Conservation (phyloP, 176 grass and related monocot genomes). For the Rhynchospora breviuscula region DNA sequence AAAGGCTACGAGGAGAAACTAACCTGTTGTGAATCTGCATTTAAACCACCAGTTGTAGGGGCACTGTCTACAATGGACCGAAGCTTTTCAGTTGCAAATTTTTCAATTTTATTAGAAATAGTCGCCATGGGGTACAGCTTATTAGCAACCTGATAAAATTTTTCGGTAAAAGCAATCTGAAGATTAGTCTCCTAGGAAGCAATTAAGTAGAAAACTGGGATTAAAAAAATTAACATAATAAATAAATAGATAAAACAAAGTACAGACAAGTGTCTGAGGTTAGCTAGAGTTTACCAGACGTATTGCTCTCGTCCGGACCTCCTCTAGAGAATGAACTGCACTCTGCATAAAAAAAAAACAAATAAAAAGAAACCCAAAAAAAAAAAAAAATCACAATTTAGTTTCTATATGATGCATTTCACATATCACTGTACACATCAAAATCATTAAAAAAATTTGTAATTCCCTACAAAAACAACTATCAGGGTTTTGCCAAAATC, state of each 20-base stretch:
- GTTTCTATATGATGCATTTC: constrained; percentile 12
- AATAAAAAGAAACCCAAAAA: constrained; percentile 19
- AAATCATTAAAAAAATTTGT: neutral
- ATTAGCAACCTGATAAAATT: constrained; percentile 74
- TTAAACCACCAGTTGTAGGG: constrained; percentile 31
- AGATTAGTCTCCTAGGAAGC: constrained; percentile 1
- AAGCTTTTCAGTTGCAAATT: constrained; percentile 82
- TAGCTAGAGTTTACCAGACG: constrained; percentile 60
- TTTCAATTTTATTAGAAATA: constrained; percentile 89
- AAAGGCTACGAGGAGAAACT: neutral
- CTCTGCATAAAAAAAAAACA: constrained; percentile 52
- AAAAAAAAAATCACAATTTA: neutral
- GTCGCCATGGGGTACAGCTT: constrained; percentile 79
- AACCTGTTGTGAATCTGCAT: constrained; percentile 4
- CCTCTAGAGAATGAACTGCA: constrained; percentile 72
- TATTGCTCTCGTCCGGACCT: constrained; percentile 94
- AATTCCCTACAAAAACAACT: neutral
- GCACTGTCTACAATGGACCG: constrained; percentile 49
- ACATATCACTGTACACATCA: neutral
- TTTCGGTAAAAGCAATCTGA: constrained; percentile 20
- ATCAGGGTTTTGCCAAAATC: neutral
- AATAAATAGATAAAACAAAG: neutral
- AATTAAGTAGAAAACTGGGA: constrained; percentile 3
- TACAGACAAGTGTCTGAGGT: neutral
- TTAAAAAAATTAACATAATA: constrained; percentile 13